These are phyloP conservation scores for Sclerotinia spermophila DNA, from an alignment of 2,329 filamentous ascomycete genomes.

Conservation along the genomic window DNA sequence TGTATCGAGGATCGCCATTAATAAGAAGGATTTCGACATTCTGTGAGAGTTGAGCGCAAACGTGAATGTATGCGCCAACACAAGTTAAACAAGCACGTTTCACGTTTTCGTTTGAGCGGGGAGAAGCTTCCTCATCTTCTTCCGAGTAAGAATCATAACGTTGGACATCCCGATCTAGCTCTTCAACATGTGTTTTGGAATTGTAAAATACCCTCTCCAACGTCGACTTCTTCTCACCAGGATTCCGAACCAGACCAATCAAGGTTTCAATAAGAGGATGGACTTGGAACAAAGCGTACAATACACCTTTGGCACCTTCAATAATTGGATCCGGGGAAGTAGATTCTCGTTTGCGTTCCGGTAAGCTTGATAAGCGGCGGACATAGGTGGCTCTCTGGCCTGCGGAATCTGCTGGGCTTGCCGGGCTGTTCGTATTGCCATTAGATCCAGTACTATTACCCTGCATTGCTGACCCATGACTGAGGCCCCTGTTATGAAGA, in stretches of 20 bases:
- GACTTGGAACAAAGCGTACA: conserved; percentile 65
- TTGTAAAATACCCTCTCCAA: conserved; percentile 66
- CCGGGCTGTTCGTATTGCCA: conserved; percentile 45
- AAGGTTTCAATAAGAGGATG: conserved; percentile 66
- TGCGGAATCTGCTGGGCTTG: conserved; percentile 55
- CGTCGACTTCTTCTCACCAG: conserved; percentile 57
- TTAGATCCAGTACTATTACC: conserved; percentile 36
- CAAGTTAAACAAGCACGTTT: conserved; percentile 60
- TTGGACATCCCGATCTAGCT: conserved; percentile 62
- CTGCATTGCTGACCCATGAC: conserved; percentile 66
- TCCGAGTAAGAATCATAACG: conserved; percentile 53
- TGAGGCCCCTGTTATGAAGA: conserved; percentile 59
- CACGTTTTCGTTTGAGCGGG: conserved; percentile 59
- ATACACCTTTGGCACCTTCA: conserved; percentile 62
- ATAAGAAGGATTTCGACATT: conserved; percentile 63
- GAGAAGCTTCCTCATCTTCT: conserved; percentile 46
- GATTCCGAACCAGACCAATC: conserved; percentile 58
- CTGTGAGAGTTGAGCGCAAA: conserved; percentile 56
- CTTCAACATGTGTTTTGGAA: conserved; percentile 62
- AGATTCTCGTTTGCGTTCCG: conserved; percentile 59
- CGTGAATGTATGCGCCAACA: conserved; percentile 62
- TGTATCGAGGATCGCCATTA: conserved; percentile 63
- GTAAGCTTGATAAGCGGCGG: conserved; percentile 58
- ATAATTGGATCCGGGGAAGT: conserved; percentile 58
- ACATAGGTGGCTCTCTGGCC: conserved; percentile 59